phyloP scores from a whole-genome alignment of 2,329 filamentous ascomycete species.

The Pseudogymnoascus sp. region DNA sequence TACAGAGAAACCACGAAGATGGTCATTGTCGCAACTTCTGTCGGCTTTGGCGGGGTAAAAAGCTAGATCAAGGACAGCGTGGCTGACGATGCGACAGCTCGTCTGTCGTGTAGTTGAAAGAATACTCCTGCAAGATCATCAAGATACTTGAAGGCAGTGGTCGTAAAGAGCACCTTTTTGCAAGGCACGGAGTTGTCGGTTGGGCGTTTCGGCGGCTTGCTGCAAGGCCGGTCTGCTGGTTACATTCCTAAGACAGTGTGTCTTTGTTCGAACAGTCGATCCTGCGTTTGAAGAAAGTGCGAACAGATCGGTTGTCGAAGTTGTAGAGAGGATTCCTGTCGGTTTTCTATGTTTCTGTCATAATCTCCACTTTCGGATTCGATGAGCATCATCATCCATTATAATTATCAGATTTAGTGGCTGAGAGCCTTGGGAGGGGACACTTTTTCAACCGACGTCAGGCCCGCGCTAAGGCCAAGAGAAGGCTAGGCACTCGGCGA shows the following conservation, averaged over 20 bases:
- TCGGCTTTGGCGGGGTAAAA: background rate
- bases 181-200: background rate
- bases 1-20: conserved; percentile 56
- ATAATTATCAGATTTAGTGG: conserved; percentile 12
- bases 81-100: background rate
- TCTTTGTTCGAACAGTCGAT: conserved; percentile 3
- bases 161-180: background rate
- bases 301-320: background rate
- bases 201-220: conserved; percentile 1
- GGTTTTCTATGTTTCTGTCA: conserved; percentile 6
- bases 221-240: conserved; percentile 6
- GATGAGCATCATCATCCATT: conserved; percentile 12
- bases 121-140: background rate
- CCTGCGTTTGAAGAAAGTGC: background rate
- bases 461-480: conserved; percentile 10
- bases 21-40: conserved; percentile 40
- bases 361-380: conserved; percentile 9
- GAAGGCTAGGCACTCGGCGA: conserved; percentile 2
- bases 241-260: conserved; percentile 10
- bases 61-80: background rate
- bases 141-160: background rate
- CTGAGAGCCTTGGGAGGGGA: conserved; percentile 9
- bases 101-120: background rate
- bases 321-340: background rate
- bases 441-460: conserved; percentile 12